phyloP scores from a whole-genome alignment of 805 yeast species.

The Myxozyma lipomycoides region DNA sequence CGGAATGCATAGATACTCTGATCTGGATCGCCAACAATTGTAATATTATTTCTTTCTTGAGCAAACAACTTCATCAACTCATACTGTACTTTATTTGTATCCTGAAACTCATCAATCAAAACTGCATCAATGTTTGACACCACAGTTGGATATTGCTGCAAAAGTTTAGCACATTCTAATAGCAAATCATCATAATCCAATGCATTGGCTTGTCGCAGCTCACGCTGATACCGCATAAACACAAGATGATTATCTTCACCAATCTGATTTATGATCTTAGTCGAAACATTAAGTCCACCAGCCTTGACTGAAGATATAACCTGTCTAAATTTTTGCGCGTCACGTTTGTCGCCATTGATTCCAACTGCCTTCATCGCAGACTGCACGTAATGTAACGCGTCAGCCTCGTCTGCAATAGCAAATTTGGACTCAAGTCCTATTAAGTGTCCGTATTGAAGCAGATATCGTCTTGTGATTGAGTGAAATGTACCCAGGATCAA shows the following conservation, averaged over 20 bases:
- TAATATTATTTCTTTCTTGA: conserved; percentile 50
- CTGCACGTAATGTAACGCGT: conserved; percentile 43
- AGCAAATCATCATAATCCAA: conserved; percentile 82
- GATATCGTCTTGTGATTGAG: conserved; percentile 63
- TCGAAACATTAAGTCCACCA: conserved; percentile 5
- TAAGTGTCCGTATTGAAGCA: conserved; percentile 51
- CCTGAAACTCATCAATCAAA: conserved; percentile 92
- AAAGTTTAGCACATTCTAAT: conserved; percentile 49
- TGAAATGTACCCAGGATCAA: conserved; percentile 87
- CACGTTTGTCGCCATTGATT: conserved; percentile 6
- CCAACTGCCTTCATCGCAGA: conserved; percentile 38
- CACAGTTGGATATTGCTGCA: conserved; percentile 45
- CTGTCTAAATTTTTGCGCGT: not conserved
- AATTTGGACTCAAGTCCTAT: conserved; percentile 42
- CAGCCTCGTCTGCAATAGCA: conserved; percentile 64
- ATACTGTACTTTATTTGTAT: conserved; percentile 75
- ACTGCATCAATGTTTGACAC: conserved; percentile 59
- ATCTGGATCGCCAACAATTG: conserved; percentile 95
- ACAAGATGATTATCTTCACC: conserved; percentile 29
- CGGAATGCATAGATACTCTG: conserved; percentile 90
- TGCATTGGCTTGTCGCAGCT: conserved; percentile 42
- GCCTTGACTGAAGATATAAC: conserved; percentile 23
- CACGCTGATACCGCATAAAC: conserved; percentile 52
- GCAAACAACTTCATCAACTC: conserved; percentile 58
- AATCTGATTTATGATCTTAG: not conserved